Evolutionary conservation across 768 basidiomycete species (phyloP).

Genomic region (Paxillus rubicundulus): DNA sequence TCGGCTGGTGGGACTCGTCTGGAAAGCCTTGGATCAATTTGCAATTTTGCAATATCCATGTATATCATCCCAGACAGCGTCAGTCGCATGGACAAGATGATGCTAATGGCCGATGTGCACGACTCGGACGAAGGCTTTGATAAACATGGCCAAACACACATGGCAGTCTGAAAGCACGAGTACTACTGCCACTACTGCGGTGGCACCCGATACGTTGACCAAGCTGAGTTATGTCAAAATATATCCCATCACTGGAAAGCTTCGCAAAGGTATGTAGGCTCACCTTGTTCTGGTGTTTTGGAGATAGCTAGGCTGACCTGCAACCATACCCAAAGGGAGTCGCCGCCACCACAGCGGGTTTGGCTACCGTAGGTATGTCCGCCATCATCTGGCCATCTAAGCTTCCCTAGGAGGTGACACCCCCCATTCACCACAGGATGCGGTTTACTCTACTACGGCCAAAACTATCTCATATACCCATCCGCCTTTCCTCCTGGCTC

Average conservation of each 20-base stretch:
- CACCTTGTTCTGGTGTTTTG: background rate
- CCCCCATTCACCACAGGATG: slow-evolving; percentile 43
- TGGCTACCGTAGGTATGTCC: slow-evolving; percentile 54
- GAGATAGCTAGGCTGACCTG: background rate
- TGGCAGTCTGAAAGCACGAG: too few relatives aligned
- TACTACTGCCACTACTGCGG: too few relatives aligned
- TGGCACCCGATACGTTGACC: too few relatives aligned
- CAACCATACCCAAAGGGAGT: slow-evolving; percentile 39
- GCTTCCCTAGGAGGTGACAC: background rate
- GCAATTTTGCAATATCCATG: too few relatives aligned
- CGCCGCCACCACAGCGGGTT: slow-evolving; percentile 53
- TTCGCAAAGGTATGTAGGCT: slow-evolving; percentile 41
- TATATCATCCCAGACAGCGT: background rate
- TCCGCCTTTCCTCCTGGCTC: slow-evolving; percentile 80
- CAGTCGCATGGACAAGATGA: too few relatives aligned
- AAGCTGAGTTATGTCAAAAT: slow-evolving; percentile 32
- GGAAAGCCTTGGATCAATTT: too few relatives aligned
- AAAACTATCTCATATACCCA: slow-evolving; percentile 89
- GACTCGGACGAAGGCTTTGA: too few relatives aligned
- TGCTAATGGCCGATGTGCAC: too few relatives aligned
- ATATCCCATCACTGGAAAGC: slow-evolving; percentile 42
- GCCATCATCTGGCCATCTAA: slow-evolving; percentile 1
- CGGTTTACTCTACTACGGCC: slow-evolving; percentile 80
- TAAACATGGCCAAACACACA: background rate
- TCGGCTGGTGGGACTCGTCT: too few relatives aligned